Percentiles rank a stretch among this genome's conserved stretches.
These are phyloP conservation scores for Taiozyma sp. DNA, from an alignment of 1,139 yeast species.

Conservation along the genomic window DNA sequence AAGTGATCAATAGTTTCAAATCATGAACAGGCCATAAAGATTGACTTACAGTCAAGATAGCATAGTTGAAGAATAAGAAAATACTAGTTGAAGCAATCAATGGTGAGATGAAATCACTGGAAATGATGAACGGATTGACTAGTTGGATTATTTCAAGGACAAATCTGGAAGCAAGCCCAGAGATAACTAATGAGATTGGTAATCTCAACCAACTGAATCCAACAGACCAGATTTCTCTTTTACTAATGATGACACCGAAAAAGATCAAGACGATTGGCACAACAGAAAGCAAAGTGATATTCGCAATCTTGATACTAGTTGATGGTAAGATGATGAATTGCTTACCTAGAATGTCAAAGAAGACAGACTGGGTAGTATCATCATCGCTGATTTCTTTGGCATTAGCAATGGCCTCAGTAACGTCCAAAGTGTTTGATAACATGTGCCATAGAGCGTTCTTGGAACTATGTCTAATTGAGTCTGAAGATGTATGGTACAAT, in stretches of 20 bases:
- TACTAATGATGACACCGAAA: conserved; percentile 43
- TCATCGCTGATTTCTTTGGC: conserved; percentile 39
- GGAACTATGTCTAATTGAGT: conserved; percentile 60
- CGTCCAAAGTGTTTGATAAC: conserved; percentile 67
- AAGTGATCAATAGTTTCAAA: conserved; percentile 63
- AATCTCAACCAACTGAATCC: conserved; percentile 47
- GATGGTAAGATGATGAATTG: conserved; percentile 52
- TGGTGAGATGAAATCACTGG: conserved; percentile 50
- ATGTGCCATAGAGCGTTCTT: conserved; percentile 74
- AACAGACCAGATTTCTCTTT: conserved; percentile 46
- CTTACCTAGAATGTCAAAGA: conserved; percentile 54
- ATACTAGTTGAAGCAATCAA: conserved; percentile 39
- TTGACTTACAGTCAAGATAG: conserved; percentile 48
- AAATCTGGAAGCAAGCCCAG: conserved; percentile 35
- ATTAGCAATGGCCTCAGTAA: conserved; percentile 38
- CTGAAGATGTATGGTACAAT: conserved; percentile 75
- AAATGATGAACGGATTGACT: conserved; percentile 54
- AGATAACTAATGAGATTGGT: conserved; percentile 48
- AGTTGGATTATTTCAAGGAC: conserved; percentile 32
- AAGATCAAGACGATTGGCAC: conserved; percentile 52
- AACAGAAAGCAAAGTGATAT: conserved; percentile 44
- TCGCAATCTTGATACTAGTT: conserved; percentile 39
- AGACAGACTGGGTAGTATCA: conserved; percentile 46
- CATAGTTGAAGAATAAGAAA: conserved; percentile 52
- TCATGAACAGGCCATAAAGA: conserved; percentile 56